Conservation (phyloP, 2,329 filamentous ascomycete species). For the Penicillium thymicola region DNA sequence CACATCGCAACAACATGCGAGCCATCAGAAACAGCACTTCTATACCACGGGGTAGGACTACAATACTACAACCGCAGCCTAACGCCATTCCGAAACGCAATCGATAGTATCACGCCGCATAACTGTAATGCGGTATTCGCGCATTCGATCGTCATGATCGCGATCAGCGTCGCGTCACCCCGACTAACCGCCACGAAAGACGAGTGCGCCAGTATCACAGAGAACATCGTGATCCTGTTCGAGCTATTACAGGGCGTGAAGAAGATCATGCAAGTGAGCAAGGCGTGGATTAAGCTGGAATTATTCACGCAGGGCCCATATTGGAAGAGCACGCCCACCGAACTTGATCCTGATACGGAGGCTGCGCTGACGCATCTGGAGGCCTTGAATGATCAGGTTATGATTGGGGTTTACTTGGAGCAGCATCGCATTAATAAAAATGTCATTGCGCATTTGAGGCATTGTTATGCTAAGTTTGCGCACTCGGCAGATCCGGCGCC, state of each 20-base stretch:
- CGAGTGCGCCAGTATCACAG: slow-evolving; percentile 17
- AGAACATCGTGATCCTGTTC: slow-evolving; percentile 27
- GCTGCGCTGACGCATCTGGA: slow-evolving; percentile 18
- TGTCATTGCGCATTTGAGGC: slow-evolving; percentile 21
- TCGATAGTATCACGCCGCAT: slow-evolving; percentile 25
- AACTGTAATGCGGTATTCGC: slow-evolving; percentile 32
- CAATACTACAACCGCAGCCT: slow-evolving; percentile 28
- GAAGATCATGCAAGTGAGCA: slow-evolving; percentile 24
- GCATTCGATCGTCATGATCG: slow-evolving; percentile 28
- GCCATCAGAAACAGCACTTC: slow-evolving; percentile 4
- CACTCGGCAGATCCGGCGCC: slow-evolving; percentile 22
- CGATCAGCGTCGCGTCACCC: slow-evolving; percentile 26
- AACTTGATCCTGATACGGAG: slow-evolving; percentile 20
- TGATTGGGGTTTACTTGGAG: slow-evolving; percentile 5
- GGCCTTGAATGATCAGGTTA: slow-evolving; percentile 19
- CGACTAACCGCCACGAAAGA: slow-evolving; percentile 17
- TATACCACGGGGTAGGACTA: slow-evolving; percentile 27
- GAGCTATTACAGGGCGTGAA: slow-evolving; percentile 30
- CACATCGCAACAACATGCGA: slow-evolving; percentile 32
- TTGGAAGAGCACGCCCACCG: slow-evolving; percentile 43
- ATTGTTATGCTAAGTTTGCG: slow-evolving; percentile 27
- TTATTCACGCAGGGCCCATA: slow-evolving; percentile 48
- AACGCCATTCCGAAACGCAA: slow-evolving; percentile 25
- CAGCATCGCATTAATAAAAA: slow-evolving; percentile 19
- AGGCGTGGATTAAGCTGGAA: slow-evolving; percentile 46